phyloP scores from a whole-genome alignment of 225 moss, liverwort and hornwort genomes.

The Physcomitrellopsis africana region DNA sequence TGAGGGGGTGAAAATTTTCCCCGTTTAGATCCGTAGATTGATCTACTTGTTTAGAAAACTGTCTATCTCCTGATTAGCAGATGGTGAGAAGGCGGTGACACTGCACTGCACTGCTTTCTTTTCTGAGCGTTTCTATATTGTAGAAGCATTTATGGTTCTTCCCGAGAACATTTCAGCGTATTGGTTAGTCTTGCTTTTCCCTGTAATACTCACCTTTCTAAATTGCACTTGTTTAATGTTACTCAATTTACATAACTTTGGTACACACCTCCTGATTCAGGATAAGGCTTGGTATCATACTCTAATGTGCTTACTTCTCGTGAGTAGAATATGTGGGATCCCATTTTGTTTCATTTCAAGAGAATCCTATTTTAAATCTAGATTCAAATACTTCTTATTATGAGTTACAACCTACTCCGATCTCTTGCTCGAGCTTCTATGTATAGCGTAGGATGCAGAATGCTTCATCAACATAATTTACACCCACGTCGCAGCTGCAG shows the following conservation, averaged over 20 bases:
- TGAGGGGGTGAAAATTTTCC: conserved; percentile 30
- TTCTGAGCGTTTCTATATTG: conserved; percentile 33
- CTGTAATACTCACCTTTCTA: conserved; percentile 24
- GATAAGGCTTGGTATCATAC: neutral
- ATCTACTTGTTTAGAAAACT: conserved; percentile 38
- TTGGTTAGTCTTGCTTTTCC: conserved; percentile 31
- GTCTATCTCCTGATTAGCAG: conserved; percentile 32
- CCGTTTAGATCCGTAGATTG: conserved; percentile 36
- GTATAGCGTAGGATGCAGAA: too few relatives aligned
- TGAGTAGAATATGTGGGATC: too few relatives aligned
- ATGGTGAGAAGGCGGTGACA: conserved; percentile 25
- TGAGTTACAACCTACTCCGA: too few relatives aligned
- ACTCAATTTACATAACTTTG: neutral
- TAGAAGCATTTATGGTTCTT: conserved; percentile 43
- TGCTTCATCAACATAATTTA: too few relatives aligned
- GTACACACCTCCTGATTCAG: neutral
- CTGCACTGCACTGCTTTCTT: conserved; percentile 26
- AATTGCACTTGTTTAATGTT: conserved; percentile 9
- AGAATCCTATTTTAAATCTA: too few relatives aligned
- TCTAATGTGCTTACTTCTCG: too few relatives aligned
- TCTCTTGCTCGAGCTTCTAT: too few relatives aligned
- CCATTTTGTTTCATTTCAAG: too few relatives aligned
- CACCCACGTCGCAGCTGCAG: too few relatives aligned
- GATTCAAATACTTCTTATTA: too few relatives aligned
- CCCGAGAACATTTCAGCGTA: conserved; percentile 42